phyloP scores from a whole-genome alignment of 2,329 filamentous ascomycete species.

The Aspergillus oerlinghausenensis region DNA sequence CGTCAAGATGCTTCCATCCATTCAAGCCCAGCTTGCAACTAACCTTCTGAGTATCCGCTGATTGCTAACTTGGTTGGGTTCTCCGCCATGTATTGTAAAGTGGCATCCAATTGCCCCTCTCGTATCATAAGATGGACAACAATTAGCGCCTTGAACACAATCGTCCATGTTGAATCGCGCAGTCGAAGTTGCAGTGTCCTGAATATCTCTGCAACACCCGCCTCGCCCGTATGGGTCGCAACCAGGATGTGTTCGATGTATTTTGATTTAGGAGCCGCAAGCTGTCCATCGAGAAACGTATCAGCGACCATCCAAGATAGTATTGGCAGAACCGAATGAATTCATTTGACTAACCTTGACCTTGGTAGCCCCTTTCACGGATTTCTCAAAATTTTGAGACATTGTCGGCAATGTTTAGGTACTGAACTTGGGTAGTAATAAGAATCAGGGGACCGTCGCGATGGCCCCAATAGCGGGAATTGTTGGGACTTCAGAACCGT shows the following conservation, averaged over 20 bases:
- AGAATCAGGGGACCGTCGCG: slow-evolving; percentile 9
- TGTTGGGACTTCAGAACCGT: not conserved
- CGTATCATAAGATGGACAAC: slow-evolving; percentile 96
- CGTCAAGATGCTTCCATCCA: not conserved
- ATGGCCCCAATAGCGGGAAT: not conserved
- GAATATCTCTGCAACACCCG: slow-evolving; percentile 93
- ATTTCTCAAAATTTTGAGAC: slow-evolving; percentile 82
- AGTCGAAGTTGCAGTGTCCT: slow-evolving; percentile 82
- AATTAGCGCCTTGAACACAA: slow-evolving; percentile 95
- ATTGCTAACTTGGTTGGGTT: slow-evolving; percentile 81
- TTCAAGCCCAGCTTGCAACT: slow-evolving; percentile 28
- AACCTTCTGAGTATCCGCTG: slow-evolving; percentile 88
- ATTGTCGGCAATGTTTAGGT: slow-evolving; percentile 20
- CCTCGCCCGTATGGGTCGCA: slow-evolving; percentile 90
- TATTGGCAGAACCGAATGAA: not conserved
- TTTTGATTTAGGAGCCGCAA: slow-evolving; percentile 95
- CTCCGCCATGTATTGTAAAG: slow-evolving; percentile 75
- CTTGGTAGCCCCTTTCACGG: slow-evolving; percentile 97
- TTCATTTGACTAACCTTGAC: slow-evolving; percentile 64
- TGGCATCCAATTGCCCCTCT: slow-evolving; percentile 85
- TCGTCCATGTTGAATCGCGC: slow-evolving; percentile 98
- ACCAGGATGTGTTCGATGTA: slow-evolving; percentile 98
- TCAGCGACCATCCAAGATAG: slow-evolving; percentile 8
- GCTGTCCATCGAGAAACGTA: slow-evolving; percentile 47
- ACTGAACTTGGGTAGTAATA: slow-evolving; percentile 10